Base-by-base conservation (phyloP, 1,139 yeast species). In the Saccharomyces hybrid region DNA sequence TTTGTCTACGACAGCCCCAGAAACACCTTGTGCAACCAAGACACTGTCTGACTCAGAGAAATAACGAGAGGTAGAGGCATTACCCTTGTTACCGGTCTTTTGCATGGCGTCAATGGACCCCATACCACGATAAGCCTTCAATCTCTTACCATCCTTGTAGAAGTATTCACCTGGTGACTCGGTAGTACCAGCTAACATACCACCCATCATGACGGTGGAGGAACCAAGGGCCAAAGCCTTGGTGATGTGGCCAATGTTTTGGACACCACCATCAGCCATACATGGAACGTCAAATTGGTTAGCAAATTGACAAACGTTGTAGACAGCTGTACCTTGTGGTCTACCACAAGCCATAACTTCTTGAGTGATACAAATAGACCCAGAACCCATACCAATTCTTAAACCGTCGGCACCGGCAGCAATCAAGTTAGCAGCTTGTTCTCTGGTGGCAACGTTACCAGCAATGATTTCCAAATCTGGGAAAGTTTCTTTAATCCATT, bases 331-430 rank as follows among this genome's bases (percentile, higher is more conserved):
- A 56, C 98, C 99, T 80, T 95, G 99, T 58, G 99, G 99, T 81
- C 99, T 91, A 76, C 99, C 99, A 78, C 97, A 95, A 52, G 99
- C 99, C 99, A 93, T 93, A 58, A 93, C 99, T 78, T 93, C 99
- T 78, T 95, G 99, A 56, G 99, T 93, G 71, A 93, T 95, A 81
- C 98, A 93, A 70, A 93, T 93, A 57, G 97, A 89, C 70, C 99
- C 99, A 48, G 98, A 89, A 69, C 99, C 99, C 99, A 93, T 93
- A 78, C 99, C 99, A 64, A 93, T 91, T 81, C 98, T 90, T 69
- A 93, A 81, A 72, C 91, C 99, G 75, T 93, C 99, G 56, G 96
- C 97, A 75, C 99, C 99, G 56, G 96, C 97, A 67, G 82, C 87
- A 66, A 93, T 95, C 71, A 93, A 82, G 68, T 84, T 80, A 61